A percentile compares a stretch with the other conserved stretches of the same genome.
These are phyloP conservation scores for Plectosphaerella cucumerina DNA, from an alignment of 2,329 filamentous ascomycete species.

Conservation along the genomic window DNA sequence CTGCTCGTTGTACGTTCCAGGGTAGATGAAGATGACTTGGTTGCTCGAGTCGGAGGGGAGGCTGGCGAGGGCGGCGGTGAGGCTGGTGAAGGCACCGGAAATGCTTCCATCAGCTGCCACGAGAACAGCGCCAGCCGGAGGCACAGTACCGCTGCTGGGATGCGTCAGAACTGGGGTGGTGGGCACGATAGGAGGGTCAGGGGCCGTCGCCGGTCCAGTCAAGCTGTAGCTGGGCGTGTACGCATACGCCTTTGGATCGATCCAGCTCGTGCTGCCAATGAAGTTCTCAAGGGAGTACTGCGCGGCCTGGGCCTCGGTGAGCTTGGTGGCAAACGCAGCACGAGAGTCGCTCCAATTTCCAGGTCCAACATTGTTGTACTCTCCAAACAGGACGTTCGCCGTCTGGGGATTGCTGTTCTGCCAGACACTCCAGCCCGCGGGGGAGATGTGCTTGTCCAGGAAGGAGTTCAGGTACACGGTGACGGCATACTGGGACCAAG, in stretches of 20 bases:
- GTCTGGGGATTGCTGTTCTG: slow-evolving; percentile 41
- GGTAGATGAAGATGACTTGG: slow-evolving; percentile 30
- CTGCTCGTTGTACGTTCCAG: slow-evolving; percentile 55
- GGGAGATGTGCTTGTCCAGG: slow-evolving; percentile 52
- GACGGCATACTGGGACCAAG: slow-evolving; percentile 40
- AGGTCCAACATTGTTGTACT: slow-evolving; percentile 54
- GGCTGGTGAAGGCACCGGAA: slow-evolving; percentile 19
- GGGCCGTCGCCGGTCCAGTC: neutral
- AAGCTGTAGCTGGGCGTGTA: slow-evolving; percentile 28
- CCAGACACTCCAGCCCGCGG: slow-evolving; percentile 56
- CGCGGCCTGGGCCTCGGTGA: slow-evolving; percentile 27
- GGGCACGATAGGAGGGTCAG: slow-evolving; percentile 1
- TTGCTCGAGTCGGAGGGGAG: slow-evolving; percentile 13
- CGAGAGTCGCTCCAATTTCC: slow-evolving; percentile 49
- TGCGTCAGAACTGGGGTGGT: slow-evolving; percentile 22
- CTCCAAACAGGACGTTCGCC: slow-evolving; percentile 48
- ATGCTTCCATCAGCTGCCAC: slow-evolving; percentile 27
- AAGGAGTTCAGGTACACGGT: slow-evolving; percentile 43
- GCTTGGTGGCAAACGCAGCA: slow-evolving; percentile 34
- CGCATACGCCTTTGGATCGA: slow-evolving; percentile 34
- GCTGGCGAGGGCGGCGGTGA: slow-evolving; percentile 23
- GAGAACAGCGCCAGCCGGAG: slow-evolving; percentile 34
- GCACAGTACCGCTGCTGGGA: slow-evolving; percentile 34
- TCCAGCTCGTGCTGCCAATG: slow-evolving; percentile 34
- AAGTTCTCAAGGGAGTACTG: slow-evolving; percentile 29